Percentiles rank a stretch among this genome's conserved stretches.
phyloP scores from a whole-genome alignment of 768 basidiomycete species.

The Phanerochaete carnosa region DNA sequence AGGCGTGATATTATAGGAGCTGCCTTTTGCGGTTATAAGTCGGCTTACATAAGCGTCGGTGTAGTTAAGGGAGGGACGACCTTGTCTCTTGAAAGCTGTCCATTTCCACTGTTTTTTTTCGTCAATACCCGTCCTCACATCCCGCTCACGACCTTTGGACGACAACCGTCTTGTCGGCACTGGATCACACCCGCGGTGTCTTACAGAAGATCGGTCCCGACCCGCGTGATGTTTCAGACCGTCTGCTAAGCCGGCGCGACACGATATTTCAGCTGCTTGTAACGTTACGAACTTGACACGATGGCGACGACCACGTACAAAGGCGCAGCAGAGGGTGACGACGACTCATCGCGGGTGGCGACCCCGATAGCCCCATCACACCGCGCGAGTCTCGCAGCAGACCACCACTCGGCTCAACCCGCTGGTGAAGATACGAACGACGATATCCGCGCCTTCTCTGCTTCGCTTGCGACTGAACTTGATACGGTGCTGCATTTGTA shows the following conservation, averaged over 20 bases:
- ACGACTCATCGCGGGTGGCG: slow-evolving; percentile 6
- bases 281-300: not conserved
- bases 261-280: not conserved
- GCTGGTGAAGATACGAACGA: not conserved
- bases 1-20: not conserved
- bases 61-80: slow-evolving; percentile 1
- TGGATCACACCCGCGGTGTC: not conserved
- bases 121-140: not conserved
- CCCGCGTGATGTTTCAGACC: slow-evolving; percentile 2
- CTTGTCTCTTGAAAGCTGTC: not conserved
- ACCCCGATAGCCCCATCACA: slow-evolving; percentile 8
- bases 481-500: not conserved
- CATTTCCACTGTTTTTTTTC: not conserved
- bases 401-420: not conserved
- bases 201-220: not conserved
- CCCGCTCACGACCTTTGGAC: not conserved
- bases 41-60: not conserved
- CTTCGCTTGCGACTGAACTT: not conserved
- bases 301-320: not conserved
- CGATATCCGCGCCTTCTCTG: not conserved
- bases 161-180: not conserved
- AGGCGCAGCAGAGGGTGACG: not conserved
- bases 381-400: not conserved
- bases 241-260: slow-evolving; percentile 1
- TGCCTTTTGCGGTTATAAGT: not conserved